Base-by-base conservation (phyloP, 2,329 filamentous ascomycete genomes). In the Trematosphaeria pertusa region DNA sequence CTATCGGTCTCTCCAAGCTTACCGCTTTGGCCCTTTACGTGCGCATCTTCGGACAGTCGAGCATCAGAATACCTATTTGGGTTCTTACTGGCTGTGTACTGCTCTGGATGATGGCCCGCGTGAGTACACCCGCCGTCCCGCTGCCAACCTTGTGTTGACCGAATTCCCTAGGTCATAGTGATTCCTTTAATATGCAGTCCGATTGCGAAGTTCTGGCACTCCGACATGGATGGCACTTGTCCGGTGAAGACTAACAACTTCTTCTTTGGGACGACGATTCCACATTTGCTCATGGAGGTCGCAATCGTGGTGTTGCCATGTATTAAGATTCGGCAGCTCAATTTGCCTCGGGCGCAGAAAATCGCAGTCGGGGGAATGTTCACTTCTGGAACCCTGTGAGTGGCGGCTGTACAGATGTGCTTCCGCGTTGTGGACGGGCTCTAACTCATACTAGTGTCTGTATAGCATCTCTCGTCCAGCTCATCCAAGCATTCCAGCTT, bases 321-420 rank as follows among this genome's bases (percentile, higher is more conserved):
- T 18, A 21, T 33, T 7, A 26, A 45, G 14, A 9, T 45, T 9
- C 42, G 42, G 5, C 34, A 32, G 20, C 35, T 45, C 4, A 38
- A 38, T 12, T 18, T 36, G n/a, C 24, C 42, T 10, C 34, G 12
- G 33, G 26, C n/a, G 12, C 28, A 37, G 14, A 45, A 34, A 35
- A 38, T 45, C 18, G 24, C 42, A 4, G 30, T 45, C 19, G 34
- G 24, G 11, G 26, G 24, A 11, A 45, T 45, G 42, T 38, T 45
- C 17, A 26, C 34, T 8, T 45, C 35, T 10, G 42, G 42, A 33
- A 24, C 34, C 3, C 8, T 45, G 42, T 43, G 17, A 31, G 41
- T 9, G 11, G 12, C 20, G n/a, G n/a, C n/a, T n/a, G 11, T 18
- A 18, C 17, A 11, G 12, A 40, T 1, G 2, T 20, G 2, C 5